phyloP scores from a whole-genome alignment of 305 asterid genomes.

The Salvia sclarea region DNA sequence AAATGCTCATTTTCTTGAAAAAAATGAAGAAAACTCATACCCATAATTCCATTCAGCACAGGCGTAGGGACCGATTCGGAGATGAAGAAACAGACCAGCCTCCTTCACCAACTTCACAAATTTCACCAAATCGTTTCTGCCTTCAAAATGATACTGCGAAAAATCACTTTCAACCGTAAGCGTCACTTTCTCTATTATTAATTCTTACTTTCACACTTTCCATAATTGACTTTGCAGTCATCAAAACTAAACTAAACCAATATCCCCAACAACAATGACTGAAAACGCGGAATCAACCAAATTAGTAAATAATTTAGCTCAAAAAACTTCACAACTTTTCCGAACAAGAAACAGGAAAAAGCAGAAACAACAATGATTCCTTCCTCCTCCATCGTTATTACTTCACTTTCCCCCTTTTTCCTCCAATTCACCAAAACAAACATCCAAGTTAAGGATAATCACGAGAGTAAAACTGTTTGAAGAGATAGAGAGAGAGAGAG shows the following conservation, averaged over 20 bases:
- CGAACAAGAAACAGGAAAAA: conserved; percentile 28
- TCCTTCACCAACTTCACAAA: conserved; percentile 76
- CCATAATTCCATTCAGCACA: conserved; percentile 99
- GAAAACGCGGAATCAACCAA: conserved; percentile 22
- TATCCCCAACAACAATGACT: conserved; percentile 26
- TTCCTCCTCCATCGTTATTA: background rate
- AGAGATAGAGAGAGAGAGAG: background rate
- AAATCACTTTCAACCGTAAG: conserved; percentile 36
- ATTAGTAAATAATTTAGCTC: conserved; percentile 18
- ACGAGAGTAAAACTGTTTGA: background rate
- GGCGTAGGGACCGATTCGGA: conserved; percentile 91
- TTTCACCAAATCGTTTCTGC: conserved; percentile 83
- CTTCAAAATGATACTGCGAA: conserved; percentile 88
- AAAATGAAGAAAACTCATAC: conserved; percentile 34
- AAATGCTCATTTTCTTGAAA: background rate
- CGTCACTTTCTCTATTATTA: conserved; percentile 15
- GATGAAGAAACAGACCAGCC: conserved; percentile 78
- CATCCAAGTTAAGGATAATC: conserved; percentile 32
- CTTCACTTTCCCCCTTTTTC: conserved; percentile 23
- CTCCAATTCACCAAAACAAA: conserved; percentile 13
- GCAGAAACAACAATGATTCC: conserved; percentile 13
- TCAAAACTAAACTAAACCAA: background rate
- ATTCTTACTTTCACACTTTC: background rate
- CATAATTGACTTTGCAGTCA: conserved; percentile 25
- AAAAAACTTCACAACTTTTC: conserved; percentile 31